Evolutionary conservation across 352 stramenopile species (phyloP).

Genomic region (Albugo laibachii): DNA sequence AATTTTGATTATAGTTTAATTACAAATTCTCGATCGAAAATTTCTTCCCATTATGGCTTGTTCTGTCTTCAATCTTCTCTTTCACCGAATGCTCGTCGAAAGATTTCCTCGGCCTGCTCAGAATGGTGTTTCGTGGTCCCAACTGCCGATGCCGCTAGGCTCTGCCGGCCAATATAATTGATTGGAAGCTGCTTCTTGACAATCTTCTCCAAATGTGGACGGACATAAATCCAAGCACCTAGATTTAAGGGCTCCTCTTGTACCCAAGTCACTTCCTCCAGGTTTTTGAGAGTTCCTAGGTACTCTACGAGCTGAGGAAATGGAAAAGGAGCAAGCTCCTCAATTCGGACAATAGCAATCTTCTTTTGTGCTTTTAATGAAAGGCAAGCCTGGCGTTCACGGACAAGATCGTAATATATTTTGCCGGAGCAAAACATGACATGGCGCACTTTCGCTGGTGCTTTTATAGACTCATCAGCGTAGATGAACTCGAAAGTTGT

Average conservation of each 20-base stretch:
- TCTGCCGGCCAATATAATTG: constrained; percentile 54
- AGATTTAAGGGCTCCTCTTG: constrained; percentile 74
- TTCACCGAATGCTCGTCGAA: constrained; percentile 25
- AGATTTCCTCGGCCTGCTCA: constrained; percentile 39
- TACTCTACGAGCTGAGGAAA: constrained; percentile 38
- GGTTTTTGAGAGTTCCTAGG: constrained; percentile 12
- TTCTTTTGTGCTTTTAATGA: constrained; percentile 14
- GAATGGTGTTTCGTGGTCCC: constrained; percentile 50
- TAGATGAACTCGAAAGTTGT: constrained; percentile 51
- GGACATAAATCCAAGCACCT: constrained; percentile 48
- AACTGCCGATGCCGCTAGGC: constrained; percentile 43
- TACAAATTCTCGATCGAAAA: no score
- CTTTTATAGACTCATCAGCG: constrained; percentile 23
- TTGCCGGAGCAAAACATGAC: constrained; percentile 70
- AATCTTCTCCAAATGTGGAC: constrained; percentile 53
- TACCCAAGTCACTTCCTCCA: constrained; percentile 48
- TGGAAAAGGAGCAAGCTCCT: constrained; percentile 75
- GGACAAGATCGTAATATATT: constrained; percentile 72
- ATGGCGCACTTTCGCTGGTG: constrained; percentile 30
- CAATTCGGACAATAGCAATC: constrained; percentile 49
- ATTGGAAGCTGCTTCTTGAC: constrained; percentile 29
- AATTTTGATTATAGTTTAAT: no score
- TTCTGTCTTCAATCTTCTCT: no score
- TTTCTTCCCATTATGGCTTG: no score
- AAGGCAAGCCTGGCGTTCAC: constrained; percentile 17